phyloP scores from a whole-genome alignment of 306 rosid genomes.

The Citrullus amarus region DNA sequence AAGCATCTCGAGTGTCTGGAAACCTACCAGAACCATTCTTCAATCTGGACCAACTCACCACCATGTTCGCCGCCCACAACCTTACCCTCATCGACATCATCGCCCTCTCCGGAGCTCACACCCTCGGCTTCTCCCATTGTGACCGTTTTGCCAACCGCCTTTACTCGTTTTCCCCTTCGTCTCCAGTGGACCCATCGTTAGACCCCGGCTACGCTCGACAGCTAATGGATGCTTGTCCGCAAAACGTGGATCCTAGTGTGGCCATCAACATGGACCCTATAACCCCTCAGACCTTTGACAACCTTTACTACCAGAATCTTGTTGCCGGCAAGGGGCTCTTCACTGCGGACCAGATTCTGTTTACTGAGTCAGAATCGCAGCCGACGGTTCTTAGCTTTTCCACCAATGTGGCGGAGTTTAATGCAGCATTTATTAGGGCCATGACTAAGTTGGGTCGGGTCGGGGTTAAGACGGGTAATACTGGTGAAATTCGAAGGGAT shows the following conservation, averaged over 20 bases:
- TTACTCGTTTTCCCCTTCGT: background rate
- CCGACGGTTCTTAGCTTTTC: background rate
- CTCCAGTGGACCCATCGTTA: background rate
- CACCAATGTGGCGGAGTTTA: background rate
- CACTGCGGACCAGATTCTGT: slow-evolving; percentile 2
- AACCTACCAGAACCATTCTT: slow-evolving; percentile 46
- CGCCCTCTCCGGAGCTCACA: slow-evolving; percentile 7
- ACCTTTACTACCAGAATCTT: background rate
- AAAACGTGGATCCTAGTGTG: background rate
- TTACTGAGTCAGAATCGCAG: background rate
- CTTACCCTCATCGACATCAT: background rate
- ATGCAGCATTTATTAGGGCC: background rate
- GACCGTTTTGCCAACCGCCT: slow-evolving; percentile 1
- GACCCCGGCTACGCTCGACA: background rate
- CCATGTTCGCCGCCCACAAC: background rate
- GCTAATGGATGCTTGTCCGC: background rate
- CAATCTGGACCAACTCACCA: slow-evolving; percentile 13
- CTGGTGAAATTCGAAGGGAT: background rate
- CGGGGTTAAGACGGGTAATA: background rate
- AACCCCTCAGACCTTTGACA: background rate
- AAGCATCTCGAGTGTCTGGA: slow-evolving; percentile 43
- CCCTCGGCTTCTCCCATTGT: slow-evolving; percentile 1
- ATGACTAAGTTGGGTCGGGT: slow-evolving; percentile 5
- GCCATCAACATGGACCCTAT: background rate
- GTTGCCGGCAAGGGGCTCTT: background rate